phyloP scores from a whole-genome alignment of 2,329 filamentous ascomycete species.

The Talaromyces sp. region DNA sequence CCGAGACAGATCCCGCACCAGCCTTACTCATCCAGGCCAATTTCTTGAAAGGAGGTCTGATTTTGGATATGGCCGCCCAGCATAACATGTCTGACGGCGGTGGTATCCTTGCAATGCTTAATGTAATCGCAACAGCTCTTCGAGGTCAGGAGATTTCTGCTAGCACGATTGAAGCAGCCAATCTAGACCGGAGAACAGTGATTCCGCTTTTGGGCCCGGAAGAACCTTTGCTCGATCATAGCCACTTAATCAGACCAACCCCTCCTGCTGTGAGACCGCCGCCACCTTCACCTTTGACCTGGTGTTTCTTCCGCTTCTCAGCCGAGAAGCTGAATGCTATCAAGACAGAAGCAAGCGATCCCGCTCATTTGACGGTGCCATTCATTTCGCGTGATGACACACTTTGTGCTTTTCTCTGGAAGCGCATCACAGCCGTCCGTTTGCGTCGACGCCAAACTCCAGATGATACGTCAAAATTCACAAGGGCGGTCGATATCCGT shows the following conservation, averaged over 20 bases:
- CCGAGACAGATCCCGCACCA: conserved; percentile 4
- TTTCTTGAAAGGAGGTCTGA: conserved; percentile 5
- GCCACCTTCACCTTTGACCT: conserved; percentile 21
- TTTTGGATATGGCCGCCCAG: conserved; percentile 8
- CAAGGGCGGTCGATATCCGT: conserved; percentile 9
- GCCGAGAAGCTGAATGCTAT: conserved; percentile 17
- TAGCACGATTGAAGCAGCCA: conserved; percentile 21
- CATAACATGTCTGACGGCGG: conserved; percentile 22
- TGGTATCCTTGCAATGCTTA: conserved; percentile 4
- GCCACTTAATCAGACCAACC: conserved; percentile 29
- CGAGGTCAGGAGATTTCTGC: conserved; percentile 5
- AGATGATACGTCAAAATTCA: conserved; percentile 9
- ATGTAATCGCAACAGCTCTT: conserved; percentile 7
- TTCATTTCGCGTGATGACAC: conserved; percentile 15
- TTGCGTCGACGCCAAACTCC: background rate
- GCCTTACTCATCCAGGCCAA: conserved; percentile 3
- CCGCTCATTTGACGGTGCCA: conserved; percentile 19
- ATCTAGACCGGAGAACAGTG: conserved; percentile 29
- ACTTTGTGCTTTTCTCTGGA: conserved; percentile 13
- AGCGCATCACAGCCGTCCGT: conserved; percentile 1
- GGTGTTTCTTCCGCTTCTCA: conserved; percentile 25
- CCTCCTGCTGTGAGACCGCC: conserved; percentile 25
- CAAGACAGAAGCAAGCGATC: conserved; percentile 22
- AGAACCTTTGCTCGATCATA: conserved; percentile 30
- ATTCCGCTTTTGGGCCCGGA: conserved; percentile 25